These are phyloP conservation scores for Acer negundo DNA, from an alignment of 345 rosid species.

Conservation along the genomic window DNA sequence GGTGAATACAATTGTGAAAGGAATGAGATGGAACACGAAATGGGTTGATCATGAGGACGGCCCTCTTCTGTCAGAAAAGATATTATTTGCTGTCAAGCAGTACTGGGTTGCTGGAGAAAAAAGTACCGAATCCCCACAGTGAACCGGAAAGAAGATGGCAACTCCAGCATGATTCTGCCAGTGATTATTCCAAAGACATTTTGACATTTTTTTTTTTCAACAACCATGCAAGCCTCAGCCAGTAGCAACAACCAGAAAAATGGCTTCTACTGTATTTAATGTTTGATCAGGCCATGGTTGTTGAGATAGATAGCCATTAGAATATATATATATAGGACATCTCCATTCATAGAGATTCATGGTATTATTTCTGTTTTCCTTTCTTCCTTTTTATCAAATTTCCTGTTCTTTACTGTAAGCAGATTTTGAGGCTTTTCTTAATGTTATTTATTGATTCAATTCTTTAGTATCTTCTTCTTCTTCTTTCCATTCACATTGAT, in stretches of 20 bases:
- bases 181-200: neutral
- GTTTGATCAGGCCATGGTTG: neutral
- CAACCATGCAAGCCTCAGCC: neutral
- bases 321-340: neutral
- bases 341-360: neutral
- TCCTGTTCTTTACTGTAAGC: neutral
- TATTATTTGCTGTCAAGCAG: conserved; percentile 55
- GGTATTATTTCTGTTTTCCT: neutral
- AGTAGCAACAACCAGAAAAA: neutral
- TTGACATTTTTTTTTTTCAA: neutral
- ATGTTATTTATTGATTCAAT: neutral
- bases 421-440: neutral
- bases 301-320: conserved; percentile 7
- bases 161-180: neutral
- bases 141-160: neutral
- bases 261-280: conserved; percentile 14
- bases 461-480: neutral
- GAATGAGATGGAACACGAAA: conserved; percentile 67
- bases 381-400: neutral
- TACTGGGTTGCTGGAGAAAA: conserved; percentile 61
- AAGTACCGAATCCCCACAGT: conserved; percentile 29
- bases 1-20: conserved; percentile 42
- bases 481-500: neutral
- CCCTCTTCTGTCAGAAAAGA: conserved; percentile 60
- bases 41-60: conserved; percentile 76